Base-by-base conservation (phyloP, 1,139 yeast species). In the Magnusiomyces magnusii region DNA sequence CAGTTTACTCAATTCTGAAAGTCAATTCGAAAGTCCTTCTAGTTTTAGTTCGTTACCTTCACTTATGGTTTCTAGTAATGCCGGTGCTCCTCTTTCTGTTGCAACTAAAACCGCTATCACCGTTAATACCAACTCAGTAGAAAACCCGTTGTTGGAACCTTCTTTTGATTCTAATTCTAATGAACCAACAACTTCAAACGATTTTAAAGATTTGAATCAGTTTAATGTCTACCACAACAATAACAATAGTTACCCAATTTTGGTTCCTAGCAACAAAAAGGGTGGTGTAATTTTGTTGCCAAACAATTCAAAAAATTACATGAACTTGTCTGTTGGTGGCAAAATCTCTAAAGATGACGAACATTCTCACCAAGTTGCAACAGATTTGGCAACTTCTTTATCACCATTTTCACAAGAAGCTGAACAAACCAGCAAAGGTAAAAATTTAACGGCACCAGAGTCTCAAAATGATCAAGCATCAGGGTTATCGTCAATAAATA, bases 261-360 rank as follows among this genome's bases (percentile, higher is more conserved):
- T 44, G 9, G 15, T 21, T 44, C 27, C 17, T 2, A 15, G 53
- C 10, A 50, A 28, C 24, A 50, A 50, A 17, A 28, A 50, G 41
- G 39, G 53, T 31, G 53, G 53, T 28, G 53, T 50, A 13, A 50
- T 50, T 28, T 34, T 50, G 41, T 19, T 50, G 23, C 53, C 53
- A 3, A 50, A 50, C 23, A 28, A 31, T 24, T n/a, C 23, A 2
- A 50, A 31, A 27, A 31, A 31, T 31, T n/a, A n/a, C n/a, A n/a
- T n/a, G n/a, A n/a, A n/a, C n/a, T n/a, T n/a, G n/a, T n/a, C n/a
- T n/a, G n/a, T n/a, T 13, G 36, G 36, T 13, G 13, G 36, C 36
- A 7, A 31, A 31, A 31, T 13, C 36, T 7, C 36, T 31, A 31
- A 31, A 7, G 36, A 31, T 7, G 13, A 31, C n/a, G n/a, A n/a